These are phyloP conservation scores for Casaregolazyma lundiana DNA, from an alignment of 1,139 yeast genomes.

Conservation along the genomic window DNA sequence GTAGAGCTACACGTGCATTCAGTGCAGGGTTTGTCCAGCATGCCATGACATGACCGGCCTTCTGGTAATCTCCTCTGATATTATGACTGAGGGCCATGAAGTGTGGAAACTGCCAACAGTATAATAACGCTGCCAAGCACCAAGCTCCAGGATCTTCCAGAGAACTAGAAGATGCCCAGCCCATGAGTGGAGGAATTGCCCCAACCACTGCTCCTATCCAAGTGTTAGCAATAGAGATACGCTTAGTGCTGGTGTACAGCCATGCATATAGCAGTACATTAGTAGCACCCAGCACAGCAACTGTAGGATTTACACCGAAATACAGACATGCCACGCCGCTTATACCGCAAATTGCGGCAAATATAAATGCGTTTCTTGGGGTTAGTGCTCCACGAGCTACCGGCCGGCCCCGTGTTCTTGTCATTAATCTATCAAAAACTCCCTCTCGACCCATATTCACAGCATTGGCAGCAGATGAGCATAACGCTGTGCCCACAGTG, in stretches of 20 bases:
- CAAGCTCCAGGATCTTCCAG: constrained; percentile 87
- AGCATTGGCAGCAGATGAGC: constrained; percentile 94
- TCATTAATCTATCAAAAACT: constrained; percentile 80
- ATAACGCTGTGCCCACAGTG: constrained; percentile 78
- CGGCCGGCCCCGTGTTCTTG: constrained; percentile 84
- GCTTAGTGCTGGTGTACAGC: constrained; percentile 83
- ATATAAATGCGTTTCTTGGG: constrained; percentile 69
- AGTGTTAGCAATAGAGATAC: constrained; percentile 80
- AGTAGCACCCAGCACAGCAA: constrained; percentile 68
- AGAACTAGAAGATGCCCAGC: constrained; percentile 93
- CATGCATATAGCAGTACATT: constrained; percentile 84
- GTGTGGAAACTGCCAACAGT: constrained; percentile 99
- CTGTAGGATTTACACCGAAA: constrained; percentile 80
- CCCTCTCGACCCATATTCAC: constrained; percentile 97
- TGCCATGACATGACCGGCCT: constrained; percentile 95
- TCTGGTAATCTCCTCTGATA: constrained; percentile 78
- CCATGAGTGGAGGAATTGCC: constrained; percentile 98
- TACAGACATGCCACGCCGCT: constrained; percentile 66
- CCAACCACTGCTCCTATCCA: constrained; percentile 99
- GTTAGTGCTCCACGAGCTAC: constrained; percentile 80
- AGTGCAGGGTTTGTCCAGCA: constrained; percentile 88
- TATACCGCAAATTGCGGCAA: constrained; percentile 71
- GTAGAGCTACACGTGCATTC: constrained; percentile 87
- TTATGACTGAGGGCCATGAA: constrained; percentile 89
- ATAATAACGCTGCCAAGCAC: constrained; percentile 84